These are phyloP conservation scores for Neurospora sp. DNA, from an alignment of 495 filamentous ascomycete genomes.

Conservation along the genomic window DNA sequence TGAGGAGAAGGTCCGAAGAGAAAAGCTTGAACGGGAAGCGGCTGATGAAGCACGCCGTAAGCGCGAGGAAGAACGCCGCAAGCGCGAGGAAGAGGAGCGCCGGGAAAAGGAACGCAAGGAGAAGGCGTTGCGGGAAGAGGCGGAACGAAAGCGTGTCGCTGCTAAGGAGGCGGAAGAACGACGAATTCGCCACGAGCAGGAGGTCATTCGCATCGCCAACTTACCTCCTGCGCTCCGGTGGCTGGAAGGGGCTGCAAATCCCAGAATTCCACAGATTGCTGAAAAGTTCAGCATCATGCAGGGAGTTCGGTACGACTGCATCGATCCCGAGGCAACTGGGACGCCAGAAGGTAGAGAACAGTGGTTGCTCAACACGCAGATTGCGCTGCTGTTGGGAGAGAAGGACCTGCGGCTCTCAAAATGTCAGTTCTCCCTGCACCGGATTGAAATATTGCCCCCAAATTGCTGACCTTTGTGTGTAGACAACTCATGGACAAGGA, in stretches of 20 bases:
- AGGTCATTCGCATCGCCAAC: slow-evolving; percentile 37
- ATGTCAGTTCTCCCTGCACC: slow-evolving; percentile 40
- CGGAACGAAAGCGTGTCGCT: slow-evolving; percentile 43
- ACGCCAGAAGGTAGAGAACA: slow-evolving; percentile 45
- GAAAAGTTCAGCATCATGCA: slow-evolving; percentile 39
- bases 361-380: slow-evolving; percentile 71
- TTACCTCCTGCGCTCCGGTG: slow-evolving; percentile 43
- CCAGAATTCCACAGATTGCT: slow-evolving; percentile 36
- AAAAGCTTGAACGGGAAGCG: slow-evolving; percentile 29
- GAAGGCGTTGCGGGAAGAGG: slow-evolving; percentile 40
- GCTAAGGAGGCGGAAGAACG: slow-evolving; percentile 47
- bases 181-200: slow-evolving; percentile 34
- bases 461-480: slow-evolving; percentile 6
- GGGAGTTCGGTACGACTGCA: slow-evolving; percentile 45
- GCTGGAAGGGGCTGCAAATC: slow-evolving; percentile 39
- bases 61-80: slow-evolving; percentile 28
- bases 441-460: background rate
- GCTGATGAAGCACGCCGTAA: slow-evolving; percentile 35
- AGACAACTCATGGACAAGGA: slow-evolving; percentile 61
- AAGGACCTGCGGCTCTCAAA: slow-evolving; percentile 64
- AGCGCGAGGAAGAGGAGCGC: slow-evolving; percentile 5
- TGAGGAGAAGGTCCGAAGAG: slow-evolving; percentile 32
- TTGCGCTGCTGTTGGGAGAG: slow-evolving; percentile 62
- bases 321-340: slow-evolving; percentile 35
- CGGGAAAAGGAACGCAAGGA: slow-evolving; percentile 21